Base-by-base conservation (phyloP, 108 stramenopile species). In the Nannochloropsis gaditana region DNA sequence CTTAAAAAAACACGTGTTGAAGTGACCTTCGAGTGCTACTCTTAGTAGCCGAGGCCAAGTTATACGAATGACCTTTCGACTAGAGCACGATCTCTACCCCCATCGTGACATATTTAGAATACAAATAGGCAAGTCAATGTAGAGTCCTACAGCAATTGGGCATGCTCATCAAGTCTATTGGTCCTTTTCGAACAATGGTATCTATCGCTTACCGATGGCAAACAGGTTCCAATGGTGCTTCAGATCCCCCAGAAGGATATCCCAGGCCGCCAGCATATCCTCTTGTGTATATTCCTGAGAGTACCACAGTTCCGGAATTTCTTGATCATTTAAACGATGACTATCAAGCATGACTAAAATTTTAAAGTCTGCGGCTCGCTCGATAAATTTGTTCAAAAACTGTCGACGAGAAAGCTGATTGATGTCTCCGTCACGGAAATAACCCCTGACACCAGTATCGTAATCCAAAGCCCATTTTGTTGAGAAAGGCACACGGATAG, bases 191-290 rank as follows among this genome's bases (percentile, higher is more conserved):
- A 31, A 31, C 31, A 31, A 1, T 31, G 31, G 1, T 31, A 31
- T 31, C 31, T 31, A 31, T 31, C 59, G 15, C 59, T 73, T 8
- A 73, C 59, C 59, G 6, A 73, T 73, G 59, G 59, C 59, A 73
- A 73, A 73, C 59, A 73, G 19, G n/a, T 73, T 73, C 59, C 59
- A 73, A 8, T 73, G 59, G n/a, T 73, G 59, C 59, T 73, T 73
- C 8, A 73, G 19, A n/a, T 73, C 59, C 59, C 59, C 59, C 59
- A 73, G n/a, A n/a, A 73, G 15, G 59, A n/a, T 73, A n/a, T 73
- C 59, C 59, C 59, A 73, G 59, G 59, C 59, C 59, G 15, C 19
- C 59, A 73, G n/a, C 59, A 73, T 73, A 15, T 15, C 59, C 59
- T 73, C 59, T 15, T 73, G n/a, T 3, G 59, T 15, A n/a, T 73